Percentiles rank a stretch among this genome's conserved stretches.
Evolutionary conservation across 2,329 filamentous ascomycete species (phyloP).

Genomic region (Kalaharituber pfeilii): DNA sequence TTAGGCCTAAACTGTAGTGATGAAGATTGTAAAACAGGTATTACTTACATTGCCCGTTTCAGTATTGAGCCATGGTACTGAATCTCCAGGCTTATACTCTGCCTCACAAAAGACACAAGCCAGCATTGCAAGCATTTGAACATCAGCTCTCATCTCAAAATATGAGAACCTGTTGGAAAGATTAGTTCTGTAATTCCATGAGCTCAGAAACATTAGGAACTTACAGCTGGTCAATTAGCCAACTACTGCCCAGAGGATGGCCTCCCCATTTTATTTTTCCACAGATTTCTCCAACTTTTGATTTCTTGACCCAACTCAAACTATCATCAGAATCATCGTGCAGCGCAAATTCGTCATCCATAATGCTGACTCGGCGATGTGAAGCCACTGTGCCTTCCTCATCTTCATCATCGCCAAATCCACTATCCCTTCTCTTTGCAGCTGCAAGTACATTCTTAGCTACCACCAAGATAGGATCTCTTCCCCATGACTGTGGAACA

Average conservation of each 20-base stretch:
- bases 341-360: background rate
- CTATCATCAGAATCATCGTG: background rate
- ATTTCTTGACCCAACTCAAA: background rate
- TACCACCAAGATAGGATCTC: constrained; percentile 49
- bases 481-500: constrained; percentile 30
- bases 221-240: constrained; percentile 39
- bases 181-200: background rate
- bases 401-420: constrained; percentile 12
- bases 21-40: constrained; percentile 14
- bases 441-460: constrained; percentile 36
- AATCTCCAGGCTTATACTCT: constrained; percentile 34
- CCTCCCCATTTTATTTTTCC: constrained; percentile 51
- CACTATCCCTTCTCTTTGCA: constrained; percentile 21
- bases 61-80: background rate
- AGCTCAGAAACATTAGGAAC: background rate
- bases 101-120: constrained; percentile 51
- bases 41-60: constrained; percentile 5
- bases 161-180: constrained; percentile 32
- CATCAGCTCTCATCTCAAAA: constrained; percentile 44
- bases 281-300: constrained; percentile 21
- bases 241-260: constrained; percentile 39
- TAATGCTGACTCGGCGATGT: background rate
- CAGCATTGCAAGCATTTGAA: constrained; percentile 56
- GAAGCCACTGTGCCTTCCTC: constrained; percentile 10
- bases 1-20: constrained; percentile 5